Base-by-base conservation (phyloP, 78 protist genomes). In the Emiliania huxleyi region DNA sequence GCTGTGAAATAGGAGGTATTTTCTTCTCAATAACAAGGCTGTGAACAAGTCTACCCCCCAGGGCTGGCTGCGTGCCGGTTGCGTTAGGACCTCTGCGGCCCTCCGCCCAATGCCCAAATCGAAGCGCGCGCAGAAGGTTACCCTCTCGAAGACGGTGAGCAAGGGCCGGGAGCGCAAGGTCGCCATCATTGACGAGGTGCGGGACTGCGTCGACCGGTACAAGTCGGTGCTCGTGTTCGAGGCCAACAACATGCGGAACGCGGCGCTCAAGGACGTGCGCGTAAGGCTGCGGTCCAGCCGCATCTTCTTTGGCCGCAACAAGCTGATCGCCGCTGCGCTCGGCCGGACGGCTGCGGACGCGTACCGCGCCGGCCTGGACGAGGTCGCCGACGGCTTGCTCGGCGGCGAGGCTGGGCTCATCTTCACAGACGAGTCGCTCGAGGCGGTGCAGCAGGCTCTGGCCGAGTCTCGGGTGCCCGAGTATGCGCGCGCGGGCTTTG, bases 41-140 rank as follows among this genome's bases (percentile, higher is more conserved):
- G n/a, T n/a, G n/a, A n/a, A n/a, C n/a, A n/a, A n/a, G n/a, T n/a
- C n/a, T n/a, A n/a, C n/a, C n/a, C n/a, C n/a, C n/a, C n/a, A n/a
- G n/a, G n/a, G n/a, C n/a, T n/a, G n/a, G n/a, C n/a, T n/a, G n/a
- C n/a, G n/a, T n/a, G n/a, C n/a, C n/a, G n/a, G n/a, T n/a, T n/a
- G n/a, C n/a, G n/a, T n/a, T n/a, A n/a, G n/a, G n/a, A n/a, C n/a
- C n/a, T n/a, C n/a, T n/a, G n/a, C n/a, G n/a, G n/a, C n/a, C n/a
- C n/a, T n/a, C n/a, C n/a, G n/a, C n/a, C n/a, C n/a, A n/a, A 97
- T 97, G 98, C 97, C 96, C 55, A 95, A 95, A 95, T 95, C 96
- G 52, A 96, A 95, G 93, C 94, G 98, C 84, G 93, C 35, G 37
- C 89, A 91, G 83, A 91, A 88, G 46, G 96, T 94, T 29, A 25